phyloP scores from a whole-genome alignment of 129 eudicot genomes.

The Rutidosis leptorrhynchoides region DNA sequence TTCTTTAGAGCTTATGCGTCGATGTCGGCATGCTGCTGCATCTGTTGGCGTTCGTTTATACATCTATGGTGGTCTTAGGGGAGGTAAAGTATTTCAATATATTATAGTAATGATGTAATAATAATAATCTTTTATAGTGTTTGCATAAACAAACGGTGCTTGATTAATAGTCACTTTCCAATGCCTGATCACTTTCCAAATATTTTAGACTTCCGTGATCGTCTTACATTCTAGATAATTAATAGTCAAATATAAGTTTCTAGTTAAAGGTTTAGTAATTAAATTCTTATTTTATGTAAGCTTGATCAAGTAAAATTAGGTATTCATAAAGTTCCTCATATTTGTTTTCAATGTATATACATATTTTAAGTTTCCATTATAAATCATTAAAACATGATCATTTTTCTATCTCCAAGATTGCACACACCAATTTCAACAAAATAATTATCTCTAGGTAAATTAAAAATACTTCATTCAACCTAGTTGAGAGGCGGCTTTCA shows the following conservation, averaged over 20 bases:
- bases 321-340: neutral
- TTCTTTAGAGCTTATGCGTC: slow-evolving; percentile 79
- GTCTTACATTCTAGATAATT: neutral
- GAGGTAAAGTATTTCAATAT: slow-evolving; percentile 47
- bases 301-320: neutral
- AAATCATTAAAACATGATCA: neutral
- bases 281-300: neutral
- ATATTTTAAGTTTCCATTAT: too few species aligned
- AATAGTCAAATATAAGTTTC: neutral
- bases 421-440: neutral
- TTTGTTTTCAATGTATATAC: neutral
- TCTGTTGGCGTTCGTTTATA: slow-evolving; percentile 85
- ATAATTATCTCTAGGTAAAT: neutral
- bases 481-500: neutral
- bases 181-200: neutral
- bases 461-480: neutral
- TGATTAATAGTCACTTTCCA: too few species aligned
- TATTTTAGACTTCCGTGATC: neutral
- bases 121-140: neutral
- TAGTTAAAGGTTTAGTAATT: neutral
- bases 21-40: slow-evolving; percentile 98
- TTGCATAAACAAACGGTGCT: neutral
- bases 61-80: slow-evolving; percentile 90
- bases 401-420: neutral
- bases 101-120: neutral